Evolutionary conservation across 495 filamentous ascomycete genomes (phyloP).

Genomic region (Lentithecium fluviatile): DNA sequence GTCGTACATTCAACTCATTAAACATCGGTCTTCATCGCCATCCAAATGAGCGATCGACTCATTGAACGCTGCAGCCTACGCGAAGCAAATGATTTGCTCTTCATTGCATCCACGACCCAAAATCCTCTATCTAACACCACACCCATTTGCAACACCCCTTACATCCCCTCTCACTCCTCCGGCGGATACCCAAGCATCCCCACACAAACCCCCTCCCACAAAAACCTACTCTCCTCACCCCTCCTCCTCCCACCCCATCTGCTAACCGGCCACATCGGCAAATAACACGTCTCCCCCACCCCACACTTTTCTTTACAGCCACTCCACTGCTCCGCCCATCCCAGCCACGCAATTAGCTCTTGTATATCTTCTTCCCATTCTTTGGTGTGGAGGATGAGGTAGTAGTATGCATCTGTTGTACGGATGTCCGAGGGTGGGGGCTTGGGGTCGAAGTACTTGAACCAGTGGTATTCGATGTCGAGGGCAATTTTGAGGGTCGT

Average conservation of each 20-base stretch:
- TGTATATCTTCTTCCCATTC: slow-evolving; percentile 35
- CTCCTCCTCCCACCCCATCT: background rate
- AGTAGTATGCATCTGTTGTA: background rate
- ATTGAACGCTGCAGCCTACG: no score
- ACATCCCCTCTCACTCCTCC: slow-evolving; percentile 20
- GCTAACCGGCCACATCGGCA: slow-evolving; percentile 43
- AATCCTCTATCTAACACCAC: no score
- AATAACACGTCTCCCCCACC: slow-evolving; percentile 39
- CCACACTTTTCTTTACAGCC: background rate
- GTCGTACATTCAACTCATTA: no score
- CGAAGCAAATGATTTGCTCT: no score
- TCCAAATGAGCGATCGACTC: no score
- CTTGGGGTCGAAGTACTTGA: slow-evolving; percentile 10
- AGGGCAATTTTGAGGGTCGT: slow-evolving; percentile 38
- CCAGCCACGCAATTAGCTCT: slow-evolving; percentile 44
- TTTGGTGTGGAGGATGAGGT: background rate
- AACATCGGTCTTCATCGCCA: no score
- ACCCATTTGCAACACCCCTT: no score
- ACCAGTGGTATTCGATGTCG: slow-evolving; percentile 33
- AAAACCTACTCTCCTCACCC: slow-evolving; percentile 1
- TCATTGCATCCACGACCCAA: no score
- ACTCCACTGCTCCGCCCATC: slow-evolving; percentile 41
- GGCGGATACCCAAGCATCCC: slow-evolving; percentile 19
- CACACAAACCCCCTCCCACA: slow-evolving; percentile 24
- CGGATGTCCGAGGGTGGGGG: background rate